Conservation (phyloP, 2,329 filamentous ascomycete genomes). For the Colletotrichum filicis region DNA sequence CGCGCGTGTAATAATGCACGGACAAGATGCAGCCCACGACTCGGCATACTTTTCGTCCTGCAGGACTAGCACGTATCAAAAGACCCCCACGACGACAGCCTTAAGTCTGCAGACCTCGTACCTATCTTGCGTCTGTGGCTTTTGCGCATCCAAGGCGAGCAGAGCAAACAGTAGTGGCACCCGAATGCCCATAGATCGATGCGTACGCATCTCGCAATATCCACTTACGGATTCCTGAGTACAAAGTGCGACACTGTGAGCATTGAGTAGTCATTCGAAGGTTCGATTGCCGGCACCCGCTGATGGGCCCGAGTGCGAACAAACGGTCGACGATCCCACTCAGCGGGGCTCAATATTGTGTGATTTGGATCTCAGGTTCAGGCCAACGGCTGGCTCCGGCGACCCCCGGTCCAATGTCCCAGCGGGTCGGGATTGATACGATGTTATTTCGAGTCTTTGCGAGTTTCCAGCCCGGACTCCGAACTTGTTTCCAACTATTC, state of each 20-base stretch:
- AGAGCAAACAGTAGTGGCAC: not conserved
- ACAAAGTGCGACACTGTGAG: no score
- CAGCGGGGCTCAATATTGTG: constrained; percentile 1
- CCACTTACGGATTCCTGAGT: not conserved
- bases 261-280: not conserved
- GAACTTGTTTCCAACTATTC: not conserved
- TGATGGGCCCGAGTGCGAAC: constrained; percentile 14
- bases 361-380: constrained; percentile 8
- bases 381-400: constrained; percentile 11
- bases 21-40: constrained; percentile 16
- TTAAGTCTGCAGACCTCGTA: not conserved
- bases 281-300: constrained; percentile 15
- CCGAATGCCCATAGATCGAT: not conserved
- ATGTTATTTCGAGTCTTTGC: constrained; percentile 1
- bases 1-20: not conserved
- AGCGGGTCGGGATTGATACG: constrained; percentile 17
- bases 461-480: not conserved
- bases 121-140: not conserved
- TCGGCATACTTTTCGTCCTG: constrained; percentile 27
- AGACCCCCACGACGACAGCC: not conserved
- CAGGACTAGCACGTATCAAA: constrained; percentile 18
- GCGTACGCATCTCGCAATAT: not conserved
- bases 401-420: not conserved
- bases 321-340: not conserved
- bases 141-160: not conserved